These are phyloP conservation scores for Phylloporus rhodoxanthus DNA, from an alignment of 768 basidiomycete species.

Conservation along the genomic window DNA sequence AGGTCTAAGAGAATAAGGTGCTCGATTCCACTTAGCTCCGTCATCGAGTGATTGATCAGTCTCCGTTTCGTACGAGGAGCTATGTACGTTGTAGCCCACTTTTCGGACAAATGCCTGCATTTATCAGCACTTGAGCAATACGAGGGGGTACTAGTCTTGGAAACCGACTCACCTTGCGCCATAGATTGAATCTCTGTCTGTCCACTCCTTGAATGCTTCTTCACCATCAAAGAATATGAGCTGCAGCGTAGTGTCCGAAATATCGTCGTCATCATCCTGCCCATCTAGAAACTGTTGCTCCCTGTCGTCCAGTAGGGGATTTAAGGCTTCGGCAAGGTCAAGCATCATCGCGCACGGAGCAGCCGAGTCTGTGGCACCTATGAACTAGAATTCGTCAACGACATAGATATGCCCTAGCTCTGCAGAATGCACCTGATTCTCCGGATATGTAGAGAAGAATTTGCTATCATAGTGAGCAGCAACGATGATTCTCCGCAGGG, in stretches of 20 bases:
- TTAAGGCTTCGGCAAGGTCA: conserved; percentile 81
- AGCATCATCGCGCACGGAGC: conserved; percentile 93
- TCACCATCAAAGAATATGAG: conserved; percentile 97
- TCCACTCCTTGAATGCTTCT: conserved; percentile 92
- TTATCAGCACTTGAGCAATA: neutral
- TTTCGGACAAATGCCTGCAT: conserved; percentile 77
- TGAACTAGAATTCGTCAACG: conserved; percentile 52
- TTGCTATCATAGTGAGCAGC: conserved; percentile 95
- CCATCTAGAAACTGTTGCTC: conserved; percentile 49
- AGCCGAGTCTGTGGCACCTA: conserved; percentile 97
- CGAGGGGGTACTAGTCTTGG: neutral
- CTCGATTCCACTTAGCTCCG: conserved; percentile 74
- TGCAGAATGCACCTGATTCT: conserved; percentile 57
- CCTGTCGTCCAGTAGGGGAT: conserved; percentile 62
- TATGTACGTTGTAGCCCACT: conserved; percentile 71
- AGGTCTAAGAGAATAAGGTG: conserved; percentile 92
- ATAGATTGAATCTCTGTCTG: conserved; percentile 83
- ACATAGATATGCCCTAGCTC: neutral
- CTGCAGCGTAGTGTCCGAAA: conserved; percentile 81
- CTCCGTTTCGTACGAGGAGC: conserved; percentile 56
- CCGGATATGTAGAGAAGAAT: conserved; percentile 64
- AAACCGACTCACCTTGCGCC: conserved; percentile 66
- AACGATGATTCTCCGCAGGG: conserved; percentile 75
- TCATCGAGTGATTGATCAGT: conserved; percentile 46
- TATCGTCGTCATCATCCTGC: conserved; percentile 65